Base-by-base conservation (phyloP, 179 eudicot genomes). In the Heliamphora pulchella region DNA sequence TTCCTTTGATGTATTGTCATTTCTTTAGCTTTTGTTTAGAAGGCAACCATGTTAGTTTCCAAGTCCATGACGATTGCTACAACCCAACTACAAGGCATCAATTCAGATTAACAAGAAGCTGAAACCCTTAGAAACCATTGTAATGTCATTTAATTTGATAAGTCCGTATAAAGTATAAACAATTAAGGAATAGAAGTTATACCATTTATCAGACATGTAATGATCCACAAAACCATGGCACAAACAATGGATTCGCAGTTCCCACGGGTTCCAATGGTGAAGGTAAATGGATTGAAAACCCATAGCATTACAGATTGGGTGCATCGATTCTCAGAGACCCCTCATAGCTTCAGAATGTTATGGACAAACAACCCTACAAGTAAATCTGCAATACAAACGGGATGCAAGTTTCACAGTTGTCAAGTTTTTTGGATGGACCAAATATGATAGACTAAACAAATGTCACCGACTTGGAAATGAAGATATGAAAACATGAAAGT, bases 191-290 rank as follows among this genome's bases (percentile, higher is more conserved):
- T 81, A 83, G 79, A 77, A 78, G 57, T 50, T 51, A 64, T 89
- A 96, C 99, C 99, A 11, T 86, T 94, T 90, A 96, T 86, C 70
- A 96, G 88, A 86, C 97, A 94, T 65, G 89, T 81, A 71, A 96
- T 87, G 84, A 96, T 90, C 99, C 99, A 96, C 84, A 96, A 81
- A 85, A 96, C 87, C 82, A 87, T 91, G 72, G 97, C 97, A 88
- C 99, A 96, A 55, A 92, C 90, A 70, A 94, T 84, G 48, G 99
- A 98, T 85, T 96, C 99, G 86, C 99, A 96, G 80, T 96, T 96
- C 79, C 99, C 99, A 53, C 99, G 97, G 55, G 99, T 96, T 86
- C 99, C 99, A 74, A 96, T 96, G 46, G 98, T 96, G 91, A 96
- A 96, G 76, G 99, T 96, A 84, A 96, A 96, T 71, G 99, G 99